Evolutionary conservation across 345 rosid species (phyloP).

Genomic region (Brassica carinata): DNA sequence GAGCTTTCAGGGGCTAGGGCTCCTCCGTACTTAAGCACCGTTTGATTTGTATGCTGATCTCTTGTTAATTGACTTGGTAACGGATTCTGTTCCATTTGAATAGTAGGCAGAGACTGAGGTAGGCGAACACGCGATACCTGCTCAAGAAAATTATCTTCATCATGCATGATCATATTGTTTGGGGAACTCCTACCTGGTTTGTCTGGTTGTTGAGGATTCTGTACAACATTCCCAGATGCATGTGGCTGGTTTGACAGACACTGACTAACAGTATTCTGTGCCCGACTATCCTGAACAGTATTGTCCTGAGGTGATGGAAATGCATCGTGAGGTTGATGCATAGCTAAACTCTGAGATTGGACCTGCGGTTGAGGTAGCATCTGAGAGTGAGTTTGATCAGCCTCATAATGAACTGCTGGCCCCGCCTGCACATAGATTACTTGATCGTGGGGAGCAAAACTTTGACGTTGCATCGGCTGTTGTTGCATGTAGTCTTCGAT

Average conservation of each 20-base stretch:
- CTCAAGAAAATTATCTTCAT: no score
- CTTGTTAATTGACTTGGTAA: no score
- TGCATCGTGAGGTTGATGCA: not conserved
- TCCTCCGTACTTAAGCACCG: no score
- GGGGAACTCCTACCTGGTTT: no score
- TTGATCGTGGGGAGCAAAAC: not conserved
- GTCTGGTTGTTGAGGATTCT: not conserved
- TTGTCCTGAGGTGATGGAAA: not conserved
- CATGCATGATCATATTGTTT: no score
- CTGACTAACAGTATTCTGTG: not conserved
- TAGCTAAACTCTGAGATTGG: not conserved
- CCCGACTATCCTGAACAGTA: not conserved
- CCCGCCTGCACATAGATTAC: not conserved
- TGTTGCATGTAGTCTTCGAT: not conserved
- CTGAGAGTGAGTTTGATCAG: not conserved
- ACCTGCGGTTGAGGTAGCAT: constrained; percentile 7
- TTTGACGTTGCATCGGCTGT: not conserved
- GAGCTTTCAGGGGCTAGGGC: no score
- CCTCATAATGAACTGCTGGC: not conserved
- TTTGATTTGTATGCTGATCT: no score
- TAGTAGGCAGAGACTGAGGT: not conserved
- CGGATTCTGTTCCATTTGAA: no score
- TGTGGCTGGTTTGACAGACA: not conserved
- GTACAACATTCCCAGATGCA: not conserved
- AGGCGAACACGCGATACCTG: not conserved